A percentile compares a stretch with the other conserved stretches of the same genome.
phyloP scores from a whole-genome alignment of 495 filamentous ascomycete genomes.

The Daldinia loculata region DNA sequence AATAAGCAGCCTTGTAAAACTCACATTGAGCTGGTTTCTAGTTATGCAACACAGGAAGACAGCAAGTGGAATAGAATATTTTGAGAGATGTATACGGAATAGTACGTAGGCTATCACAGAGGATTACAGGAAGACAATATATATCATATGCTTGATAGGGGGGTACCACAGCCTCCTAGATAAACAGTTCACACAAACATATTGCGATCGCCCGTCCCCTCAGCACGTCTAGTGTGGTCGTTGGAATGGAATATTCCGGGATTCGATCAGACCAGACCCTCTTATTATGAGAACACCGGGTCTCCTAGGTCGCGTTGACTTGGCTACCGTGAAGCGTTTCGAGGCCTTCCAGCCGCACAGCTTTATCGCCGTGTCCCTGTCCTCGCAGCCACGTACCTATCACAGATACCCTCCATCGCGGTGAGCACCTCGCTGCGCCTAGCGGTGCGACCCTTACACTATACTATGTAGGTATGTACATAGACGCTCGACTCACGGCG shows the following conservation, averaged over 20 bases:
- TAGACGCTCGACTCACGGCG: neutral
- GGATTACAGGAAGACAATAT: conserved; percentile 13
- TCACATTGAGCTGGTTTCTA: conserved; percentile 14
- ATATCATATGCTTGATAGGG: conserved; percentile 21
- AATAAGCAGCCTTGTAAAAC: neutral
- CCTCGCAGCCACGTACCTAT: neutral
- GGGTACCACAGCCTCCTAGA: neutral
- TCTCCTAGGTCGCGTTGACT: conserved; percentile 22
- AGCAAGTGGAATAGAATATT: conserved; percentile 21
- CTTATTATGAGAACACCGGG: conserved; percentile 19
- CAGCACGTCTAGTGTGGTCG: conserved; percentile 16
- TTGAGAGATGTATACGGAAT: neutral
- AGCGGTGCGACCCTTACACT: neutral
- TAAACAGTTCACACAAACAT: conserved; percentile 10
- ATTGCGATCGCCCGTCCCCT: conserved; percentile 34
- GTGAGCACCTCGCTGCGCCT: neutral
- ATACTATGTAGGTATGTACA: no score
- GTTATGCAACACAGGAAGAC: conserved; percentile 1
- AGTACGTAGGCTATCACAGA: neutral
- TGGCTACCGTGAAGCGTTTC: conserved; percentile 38
- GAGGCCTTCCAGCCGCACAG: conserved; percentile 17
- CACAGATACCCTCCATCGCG: neutral
- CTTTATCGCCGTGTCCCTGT: conserved; percentile 3
- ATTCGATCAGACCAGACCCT: conserved; percentile 20
- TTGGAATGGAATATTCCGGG: conserved; percentile 15